Percentiles rank a stretch among this genome's conserved stretches.
Conservation (phyloP, 305 asterid species). For the Fraxinus sp. region DNA sequence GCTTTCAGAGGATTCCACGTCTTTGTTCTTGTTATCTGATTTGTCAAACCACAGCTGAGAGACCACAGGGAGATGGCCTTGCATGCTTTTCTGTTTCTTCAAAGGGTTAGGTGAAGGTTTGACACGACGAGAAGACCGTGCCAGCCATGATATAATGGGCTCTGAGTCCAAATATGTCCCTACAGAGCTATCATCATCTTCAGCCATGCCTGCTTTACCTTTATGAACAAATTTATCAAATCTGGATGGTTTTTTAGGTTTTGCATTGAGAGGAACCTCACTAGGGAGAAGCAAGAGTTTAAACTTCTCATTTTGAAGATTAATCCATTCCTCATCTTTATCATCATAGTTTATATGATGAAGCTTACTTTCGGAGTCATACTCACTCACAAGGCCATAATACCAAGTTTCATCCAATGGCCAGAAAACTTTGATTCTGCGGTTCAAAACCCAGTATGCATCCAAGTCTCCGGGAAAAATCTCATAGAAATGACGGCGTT, state of each 20-base stretch:
- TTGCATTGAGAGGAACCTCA: slow-evolving; percentile 74
- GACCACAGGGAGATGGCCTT: slow-evolving; percentile 36
- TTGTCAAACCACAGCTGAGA: slow-evolving; percentile 43
- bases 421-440: slow-evolving; percentile 88
- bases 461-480: slow-evolving; percentile 62
- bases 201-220: slow-evolving; percentile 38
- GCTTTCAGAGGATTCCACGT: slow-evolving; percentile 32
- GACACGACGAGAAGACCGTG: slow-evolving; percentile 71
- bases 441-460: slow-evolving; percentile 65
- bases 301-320: slow-evolving; percentile 82
- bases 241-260: slow-evolving; percentile 36
- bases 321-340: slow-evolving; percentile 93
- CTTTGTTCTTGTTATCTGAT: slow-evolving; percentile 40
- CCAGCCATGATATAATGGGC: slow-evolving; percentile 90
- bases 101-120: slow-evolving; percentile 57
- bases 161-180: slow-evolving; percentile 69
- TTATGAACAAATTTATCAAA: slow-evolving; percentile 30
- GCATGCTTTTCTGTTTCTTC: slow-evolving; percentile 52
- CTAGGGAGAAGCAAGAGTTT: slow-evolving; percentile 85
- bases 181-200: slow-evolving; percentile 43
- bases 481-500: slow-evolving; percentile 97
- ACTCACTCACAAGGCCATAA: slow-evolving; percentile 74
- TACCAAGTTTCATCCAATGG: slow-evolving; percentile 98
- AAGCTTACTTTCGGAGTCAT: slow-evolving; percentile 70
- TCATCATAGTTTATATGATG: slow-evolving; percentile 93